A percentile compares a stretch with the other conserved stretches of the same genome.
These are phyloP conservation scores for Pelargonium citronellum DNA, from an alignment of 441 rosid species.

Conservation along the genomic window DNA sequence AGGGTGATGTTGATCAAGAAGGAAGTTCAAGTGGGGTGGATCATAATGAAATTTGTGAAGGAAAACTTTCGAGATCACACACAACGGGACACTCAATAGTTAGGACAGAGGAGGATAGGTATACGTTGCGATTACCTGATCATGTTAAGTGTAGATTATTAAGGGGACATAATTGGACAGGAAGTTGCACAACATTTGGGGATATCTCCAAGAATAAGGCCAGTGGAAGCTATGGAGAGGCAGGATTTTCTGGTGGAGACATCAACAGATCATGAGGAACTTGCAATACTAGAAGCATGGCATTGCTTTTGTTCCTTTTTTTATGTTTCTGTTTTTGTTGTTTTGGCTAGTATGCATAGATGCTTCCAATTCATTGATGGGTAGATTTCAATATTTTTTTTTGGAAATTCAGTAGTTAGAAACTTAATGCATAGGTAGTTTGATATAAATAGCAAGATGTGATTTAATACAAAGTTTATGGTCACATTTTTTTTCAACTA, in stretches of 20 bases:
- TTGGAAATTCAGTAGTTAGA: too few relatives aligned
- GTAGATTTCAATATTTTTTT: too few relatives aligned
- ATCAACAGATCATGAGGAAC: conserved; percentile 20
- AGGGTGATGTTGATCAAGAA: background rate
- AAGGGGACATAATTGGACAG: conserved; percentile 5
- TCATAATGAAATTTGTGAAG: background rate
- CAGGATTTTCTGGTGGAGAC: conserved; percentile 26
- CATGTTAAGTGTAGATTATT: background rate
- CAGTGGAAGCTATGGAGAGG: background rate
- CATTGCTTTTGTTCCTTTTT: background rate
- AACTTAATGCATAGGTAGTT: too few relatives aligned
- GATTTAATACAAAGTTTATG: too few relatives aligned
- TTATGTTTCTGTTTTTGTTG: background rate
- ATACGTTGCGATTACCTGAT: background rate
- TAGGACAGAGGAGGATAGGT: conserved; percentile 2
- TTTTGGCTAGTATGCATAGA: conserved; percentile 5
- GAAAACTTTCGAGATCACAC: background rate
- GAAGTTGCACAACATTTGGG: conserved; percentile 1
- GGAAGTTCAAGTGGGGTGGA: background rate
- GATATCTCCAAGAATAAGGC: background rate
- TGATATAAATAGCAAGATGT: too few relatives aligned
- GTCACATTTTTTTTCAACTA: too few relatives aligned
- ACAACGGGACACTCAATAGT: conserved; percentile 6
- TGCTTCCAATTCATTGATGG: too few relatives aligned
- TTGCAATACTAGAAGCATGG: background rate